phyloP scores from a whole-genome alignment of 345 rosid species.

The Melastoma malabathricum region DNA sequence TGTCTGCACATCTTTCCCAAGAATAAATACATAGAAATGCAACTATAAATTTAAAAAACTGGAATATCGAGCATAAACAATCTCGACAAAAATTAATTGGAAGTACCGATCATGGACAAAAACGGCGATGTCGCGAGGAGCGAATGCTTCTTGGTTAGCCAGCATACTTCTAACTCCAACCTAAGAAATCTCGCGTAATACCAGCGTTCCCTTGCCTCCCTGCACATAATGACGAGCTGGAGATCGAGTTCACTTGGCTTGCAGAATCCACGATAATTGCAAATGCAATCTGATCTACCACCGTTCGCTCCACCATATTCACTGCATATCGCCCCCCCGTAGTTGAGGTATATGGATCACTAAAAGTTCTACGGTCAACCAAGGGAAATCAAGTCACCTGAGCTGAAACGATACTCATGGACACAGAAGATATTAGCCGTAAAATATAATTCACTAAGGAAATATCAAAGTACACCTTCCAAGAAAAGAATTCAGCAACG shows the following conservation, averaged over 20 bases:
- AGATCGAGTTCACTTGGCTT: neutral
- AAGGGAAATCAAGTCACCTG: no score
- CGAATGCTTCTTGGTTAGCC: constrained; percentile 61
- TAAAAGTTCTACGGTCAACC: constrained; percentile 35
- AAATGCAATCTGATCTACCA: constrained; percentile 33
- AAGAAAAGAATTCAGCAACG: constrained; percentile 58
- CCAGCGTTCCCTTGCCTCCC: constrained; percentile 77
- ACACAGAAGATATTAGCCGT: no score
- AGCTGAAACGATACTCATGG: no score
- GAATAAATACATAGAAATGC: no score
- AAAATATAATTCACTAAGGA: neutral
- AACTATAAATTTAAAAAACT: no score
- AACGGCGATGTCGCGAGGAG: constrained; percentile 80
- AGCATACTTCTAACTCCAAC: constrained; percentile 49
- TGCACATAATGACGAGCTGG: constrained; percentile 6
- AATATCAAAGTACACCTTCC: constrained; percentile 40
- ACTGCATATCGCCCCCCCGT: constrained; percentile 51
- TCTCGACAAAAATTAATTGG: neutral
- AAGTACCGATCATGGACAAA: constrained; percentile 82
- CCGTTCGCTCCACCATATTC: constrained; percentile 57
- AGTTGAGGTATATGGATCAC: constrained; percentile 28
- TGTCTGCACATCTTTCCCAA: no score
- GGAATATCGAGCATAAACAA: no score
- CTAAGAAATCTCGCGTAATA: constrained; percentile 78
- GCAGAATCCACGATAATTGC: neutral